Evolutionary conservation across 2,329 filamentous ascomycete species (phyloP).

Genomic region (Xylariales sp.): DNA sequence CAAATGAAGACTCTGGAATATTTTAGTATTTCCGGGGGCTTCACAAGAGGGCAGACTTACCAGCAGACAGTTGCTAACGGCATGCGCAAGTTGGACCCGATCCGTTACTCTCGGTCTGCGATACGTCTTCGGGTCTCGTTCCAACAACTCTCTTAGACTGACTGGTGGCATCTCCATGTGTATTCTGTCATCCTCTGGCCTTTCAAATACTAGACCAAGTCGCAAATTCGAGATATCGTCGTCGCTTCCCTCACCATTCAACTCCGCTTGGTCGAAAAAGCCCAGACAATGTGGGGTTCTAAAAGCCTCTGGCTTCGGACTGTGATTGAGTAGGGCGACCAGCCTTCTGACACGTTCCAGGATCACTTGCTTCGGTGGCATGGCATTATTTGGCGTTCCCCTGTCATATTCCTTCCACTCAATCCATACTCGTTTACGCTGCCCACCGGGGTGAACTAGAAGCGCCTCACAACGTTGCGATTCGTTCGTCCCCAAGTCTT

Average conservation of each 20-base stretch:
- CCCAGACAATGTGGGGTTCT: conserved; percentile 46
- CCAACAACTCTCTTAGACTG: conserved; percentile 44
- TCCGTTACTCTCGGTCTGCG: conserved; percentile 45
- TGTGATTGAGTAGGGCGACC: conserved; percentile 42
- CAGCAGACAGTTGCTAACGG: conserved; percentile 47
- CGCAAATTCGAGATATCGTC: conserved; percentile 37
- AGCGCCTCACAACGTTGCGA: conserved; percentile 35
- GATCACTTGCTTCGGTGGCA: conserved; percentile 37
- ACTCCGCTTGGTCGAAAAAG: conserved; percentile 40
- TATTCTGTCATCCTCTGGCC: conserved; percentile 33
- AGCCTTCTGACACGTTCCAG: conserved; percentile 41
- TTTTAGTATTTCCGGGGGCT: neutral
- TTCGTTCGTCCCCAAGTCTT: conserved; percentile 27
- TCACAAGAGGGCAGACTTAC: neutral
- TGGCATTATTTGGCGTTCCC: conserved; percentile 25
- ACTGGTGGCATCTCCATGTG: conserved; percentile 34
- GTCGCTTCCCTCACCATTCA: conserved; percentile 26
- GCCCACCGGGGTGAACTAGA: conserved; percentile 29
- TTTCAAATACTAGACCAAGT: conserved; percentile 51
- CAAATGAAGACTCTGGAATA: conserved; percentile 40
- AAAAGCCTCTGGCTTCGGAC: conserved; percentile 44
- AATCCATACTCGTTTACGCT: conserved; percentile 38
- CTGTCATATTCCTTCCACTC: conserved; percentile 48
- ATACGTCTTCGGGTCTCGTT: conserved; percentile 15
- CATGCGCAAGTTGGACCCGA: conserved; percentile 45